These are phyloP conservation scores for Huntiella decipiens DNA, from an alignment of 2,329 filamentous ascomycete species.

Conservation along the genomic window DNA sequence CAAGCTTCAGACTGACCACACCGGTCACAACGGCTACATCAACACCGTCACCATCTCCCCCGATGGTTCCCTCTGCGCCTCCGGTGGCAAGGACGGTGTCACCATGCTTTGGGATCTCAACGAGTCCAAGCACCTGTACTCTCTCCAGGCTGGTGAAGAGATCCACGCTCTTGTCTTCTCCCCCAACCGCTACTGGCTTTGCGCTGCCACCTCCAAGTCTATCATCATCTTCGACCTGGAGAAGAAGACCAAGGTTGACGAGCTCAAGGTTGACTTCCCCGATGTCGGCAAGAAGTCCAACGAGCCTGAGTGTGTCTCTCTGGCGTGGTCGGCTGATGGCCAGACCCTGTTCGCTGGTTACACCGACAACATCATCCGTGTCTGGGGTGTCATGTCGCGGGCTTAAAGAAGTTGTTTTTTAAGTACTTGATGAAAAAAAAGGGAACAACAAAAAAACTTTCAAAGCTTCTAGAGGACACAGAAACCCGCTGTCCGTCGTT, in stretches of 20 bases:
- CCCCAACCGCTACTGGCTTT: slow-evolving; percentile 99
- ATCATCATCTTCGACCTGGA: slow-evolving; percentile 99
- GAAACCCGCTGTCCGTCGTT: slow-evolving; percentile 7
- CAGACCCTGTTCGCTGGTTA: slow-evolving; percentile 99
- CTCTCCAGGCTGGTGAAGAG: slow-evolving; percentile 92
- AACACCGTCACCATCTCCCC: slow-evolving; percentile 99
- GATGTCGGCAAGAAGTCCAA: slow-evolving; percentile 96
- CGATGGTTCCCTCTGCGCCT: slow-evolving; percentile 96
- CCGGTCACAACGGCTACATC: slow-evolving; percentile 98
- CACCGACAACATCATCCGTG: slow-evolving; percentile 98
- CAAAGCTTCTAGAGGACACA: slow-evolving; percentile 11
- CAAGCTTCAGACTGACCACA: slow-evolving; percentile 99
- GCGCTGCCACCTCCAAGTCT: slow-evolving; percentile 87
- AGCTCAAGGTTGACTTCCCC: slow-evolving; percentile 92
- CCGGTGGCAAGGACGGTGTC: slow-evolving; percentile 98
- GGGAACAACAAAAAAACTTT: slow-evolving; percentile 13
- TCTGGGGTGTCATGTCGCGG: slow-evolving; percentile 94
- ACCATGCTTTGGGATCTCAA: slow-evolving; percentile 99
- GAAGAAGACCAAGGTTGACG: slow-evolving; percentile 99
- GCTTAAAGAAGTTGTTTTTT: slow-evolving; percentile 34
- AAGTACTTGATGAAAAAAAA: slow-evolving; percentile 13
- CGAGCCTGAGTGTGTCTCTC: slow-evolving; percentile 91
- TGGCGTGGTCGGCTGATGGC: slow-evolving; percentile 96
- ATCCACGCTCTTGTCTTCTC: slow-evolving; percentile 99
- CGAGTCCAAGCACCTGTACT: slow-evolving; percentile 99